A percentile compares a stretch with the other conserved stretches of the same genome.
These are phyloP conservation scores for Hyphopichia wangnamkhiaoensis DNA, from an alignment of 1,139 yeast genomes.

Conservation along the genomic window DNA sequence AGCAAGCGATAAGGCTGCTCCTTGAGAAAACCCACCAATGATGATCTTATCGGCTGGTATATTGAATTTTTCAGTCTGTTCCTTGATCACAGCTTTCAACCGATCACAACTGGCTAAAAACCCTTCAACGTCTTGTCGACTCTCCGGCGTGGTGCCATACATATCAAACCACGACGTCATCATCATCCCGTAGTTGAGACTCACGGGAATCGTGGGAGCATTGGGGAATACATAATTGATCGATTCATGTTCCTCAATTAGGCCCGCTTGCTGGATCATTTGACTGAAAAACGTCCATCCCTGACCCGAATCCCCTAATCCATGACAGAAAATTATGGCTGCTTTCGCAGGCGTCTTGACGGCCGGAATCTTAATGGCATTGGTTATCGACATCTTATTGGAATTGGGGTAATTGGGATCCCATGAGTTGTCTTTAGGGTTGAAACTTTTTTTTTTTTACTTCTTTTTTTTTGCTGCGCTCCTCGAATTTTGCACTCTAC, in stretches of 20 bases:
- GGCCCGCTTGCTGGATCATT: slow-evolving; percentile 39
- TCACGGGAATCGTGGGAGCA: slow-evolving; percentile 75
- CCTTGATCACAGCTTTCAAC: slow-evolving; percentile 56
- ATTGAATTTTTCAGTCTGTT: slow-evolving; percentile 59
- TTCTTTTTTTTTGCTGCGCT: neutral
- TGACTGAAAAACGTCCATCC: slow-evolving; percentile 87
- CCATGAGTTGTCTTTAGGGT: neutral
- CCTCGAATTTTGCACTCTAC: neutral
- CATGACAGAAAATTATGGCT: slow-evolving; percentile 81
- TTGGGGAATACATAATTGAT: slow-evolving; percentile 84
- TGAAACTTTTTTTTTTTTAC: neutral
- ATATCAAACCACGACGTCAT: slow-evolving; percentile 95
- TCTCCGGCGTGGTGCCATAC: slow-evolving; percentile 45
- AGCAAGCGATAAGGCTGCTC: slow-evolving; percentile 80
- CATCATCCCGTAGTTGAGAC: slow-evolving; percentile 61
- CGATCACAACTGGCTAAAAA: slow-evolving; percentile 56
- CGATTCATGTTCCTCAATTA: slow-evolving; percentile 50
- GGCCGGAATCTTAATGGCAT: slow-evolving; percentile 26
- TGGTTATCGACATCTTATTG: slow-evolving; percentile 8
- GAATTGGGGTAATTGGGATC: neutral
- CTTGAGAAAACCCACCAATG: slow-evolving; percentile 94
- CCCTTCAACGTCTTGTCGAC: slow-evolving; percentile 64
- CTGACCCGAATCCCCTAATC: slow-evolving; percentile 85
- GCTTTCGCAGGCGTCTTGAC: slow-evolving; percentile 35
- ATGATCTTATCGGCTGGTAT: slow-evolving; percentile 71